These are phyloP conservation scores for Hypoxylon rickii DNA, from an alignment of 495 filamentous ascomycete genomes.

Conservation along the genomic window DNA sequence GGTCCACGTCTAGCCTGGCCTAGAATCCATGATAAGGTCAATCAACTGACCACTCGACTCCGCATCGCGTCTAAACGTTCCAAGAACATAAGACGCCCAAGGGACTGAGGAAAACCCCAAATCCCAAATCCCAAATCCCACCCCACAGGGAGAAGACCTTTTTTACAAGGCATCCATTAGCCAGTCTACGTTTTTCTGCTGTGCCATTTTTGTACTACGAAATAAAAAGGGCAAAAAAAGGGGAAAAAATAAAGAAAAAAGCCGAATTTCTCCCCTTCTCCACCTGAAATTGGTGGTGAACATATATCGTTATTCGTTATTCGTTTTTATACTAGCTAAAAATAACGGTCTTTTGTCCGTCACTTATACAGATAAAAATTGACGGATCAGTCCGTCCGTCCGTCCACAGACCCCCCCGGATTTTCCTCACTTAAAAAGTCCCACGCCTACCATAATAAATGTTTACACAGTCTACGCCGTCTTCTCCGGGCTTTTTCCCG, in stretches of 20 bases:
- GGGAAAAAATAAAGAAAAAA: constrained; percentile 1
- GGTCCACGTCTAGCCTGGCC: constrained; percentile 23
- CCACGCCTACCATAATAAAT: constrained; percentile 45
- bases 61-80: constrained; percentile 19
- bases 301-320: constrained; percentile 16
- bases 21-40: constrained; percentile 25
- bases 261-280: constrained; percentile 4
- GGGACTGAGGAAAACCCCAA: constrained; percentile 11
- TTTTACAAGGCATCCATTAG: constrained; percentile 19
- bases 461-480: constrained; percentile 59
- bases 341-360: constrained; percentile 19
- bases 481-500: constrained; percentile 47
- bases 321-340: constrained; percentile 26
- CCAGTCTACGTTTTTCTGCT: constrained; percentile 17
- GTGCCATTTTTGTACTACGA: constrained; percentile 1
- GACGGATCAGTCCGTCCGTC: constrained; percentile 14
- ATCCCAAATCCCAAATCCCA: constrained; percentile 4
- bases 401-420: constrained; percentile 17
- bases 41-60: constrained; percentile 32
- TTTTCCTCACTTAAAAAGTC: constrained; percentile 14
- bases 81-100: constrained; percentile 19
- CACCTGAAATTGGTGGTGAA: constrained; percentile 19
- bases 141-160: not conserved
- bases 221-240: not conserved
- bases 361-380: constrained; percentile 15